Conservation (phyloP, 441 rosid genomes). For the Eruca vesicaria region DNA sequence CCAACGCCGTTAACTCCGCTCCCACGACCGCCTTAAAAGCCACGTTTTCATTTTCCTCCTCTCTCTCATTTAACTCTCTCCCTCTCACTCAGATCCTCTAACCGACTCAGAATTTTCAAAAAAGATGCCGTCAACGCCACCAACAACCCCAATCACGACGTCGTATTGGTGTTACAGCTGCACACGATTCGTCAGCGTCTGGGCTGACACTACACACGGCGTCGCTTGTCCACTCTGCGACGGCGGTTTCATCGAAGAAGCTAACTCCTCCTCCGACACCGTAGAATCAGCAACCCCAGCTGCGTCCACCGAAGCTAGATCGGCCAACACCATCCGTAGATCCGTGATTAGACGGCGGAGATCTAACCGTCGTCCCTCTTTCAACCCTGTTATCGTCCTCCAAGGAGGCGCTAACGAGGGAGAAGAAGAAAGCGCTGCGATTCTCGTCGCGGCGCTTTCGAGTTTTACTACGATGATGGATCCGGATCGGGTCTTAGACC, state of each 20-base stretch:
- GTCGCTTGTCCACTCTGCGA: slow-evolving; percentile 63
- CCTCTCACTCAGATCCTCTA: slow-evolving; percentile 2
- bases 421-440: slow-evolving; percentile 39
- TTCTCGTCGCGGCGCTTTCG: slow-evolving; percentile 41
- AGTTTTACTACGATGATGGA: slow-evolving; percentile 70
- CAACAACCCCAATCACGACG: slow-evolving; percentile 34
- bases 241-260: slow-evolving; percentile 69
- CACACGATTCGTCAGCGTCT: slow-evolving; percentile 49
- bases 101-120: background rate
- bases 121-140: background rate
- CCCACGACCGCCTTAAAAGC: slow-evolving; percentile 9
- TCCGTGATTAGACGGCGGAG: slow-evolving; percentile 38
- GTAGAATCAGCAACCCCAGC: background rate
- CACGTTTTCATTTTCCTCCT: slow-evolving; percentile 5
- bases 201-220: slow-evolving; percentile 22
- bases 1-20: slow-evolving; percentile 19
- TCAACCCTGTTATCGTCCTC: slow-evolving; percentile 73
- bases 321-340: slow-evolving; percentile 34
- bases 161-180: slow-evolving; percentile 87
- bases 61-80: background rate
- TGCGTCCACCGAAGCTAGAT: slow-evolving; percentile 9
- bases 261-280: slow-evolving; percentile 32
- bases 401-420: slow-evolving; percentile 49
- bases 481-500: slow-evolving; percentile 60
- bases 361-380: slow-evolving; percentile 47